phyloP scores from a whole-genome alignment of 2,329 filamentous ascomycete genomes.

The Albifimbria verrucaria region DNA sequence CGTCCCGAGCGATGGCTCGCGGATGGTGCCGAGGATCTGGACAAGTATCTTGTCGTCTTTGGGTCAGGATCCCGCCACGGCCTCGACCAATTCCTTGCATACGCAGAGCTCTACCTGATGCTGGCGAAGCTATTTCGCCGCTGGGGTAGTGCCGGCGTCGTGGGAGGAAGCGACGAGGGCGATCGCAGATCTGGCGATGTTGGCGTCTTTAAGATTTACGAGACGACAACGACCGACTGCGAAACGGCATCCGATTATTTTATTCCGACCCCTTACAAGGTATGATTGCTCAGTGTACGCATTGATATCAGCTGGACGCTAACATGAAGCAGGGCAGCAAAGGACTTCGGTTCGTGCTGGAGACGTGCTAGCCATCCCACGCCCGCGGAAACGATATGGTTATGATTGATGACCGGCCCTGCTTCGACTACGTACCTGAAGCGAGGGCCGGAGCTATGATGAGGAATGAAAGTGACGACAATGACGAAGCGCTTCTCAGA shows the following conservation, averaged over 20 bases:
- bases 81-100: constrained; percentile 34
- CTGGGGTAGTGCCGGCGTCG: constrained; percentile 31
- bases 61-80: constrained; percentile 32
- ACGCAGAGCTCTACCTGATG: constrained; percentile 34
- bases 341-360: constrained; percentile 29
- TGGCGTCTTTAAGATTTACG: constrained; percentile 30
- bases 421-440: neutral
- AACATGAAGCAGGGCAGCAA: constrained; percentile 25
- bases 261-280: constrained; percentile 35
- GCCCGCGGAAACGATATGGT: neutral
- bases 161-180: constrained; percentile 24
- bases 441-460: neutral
- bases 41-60: constrained; percentile 31
- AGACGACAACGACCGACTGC: constrained; percentile 30
- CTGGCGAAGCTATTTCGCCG: constrained; percentile 34
- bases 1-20: constrained; percentile 33
- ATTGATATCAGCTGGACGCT: constrained; percentile 2
- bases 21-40: constrained; percentile 24
- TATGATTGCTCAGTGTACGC: constrained; percentile 5
- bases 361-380: constrained; percentile 16
- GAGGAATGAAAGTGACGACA: neutral
- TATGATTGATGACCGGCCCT: constrained; percentile 1
- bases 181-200: constrained; percentile 29
- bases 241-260: constrained; percentile 36
- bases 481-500: neutral